Base-by-base conservation (phyloP, 805 yeast species). In the Wickerhamomyces sydowiorum region DNA sequence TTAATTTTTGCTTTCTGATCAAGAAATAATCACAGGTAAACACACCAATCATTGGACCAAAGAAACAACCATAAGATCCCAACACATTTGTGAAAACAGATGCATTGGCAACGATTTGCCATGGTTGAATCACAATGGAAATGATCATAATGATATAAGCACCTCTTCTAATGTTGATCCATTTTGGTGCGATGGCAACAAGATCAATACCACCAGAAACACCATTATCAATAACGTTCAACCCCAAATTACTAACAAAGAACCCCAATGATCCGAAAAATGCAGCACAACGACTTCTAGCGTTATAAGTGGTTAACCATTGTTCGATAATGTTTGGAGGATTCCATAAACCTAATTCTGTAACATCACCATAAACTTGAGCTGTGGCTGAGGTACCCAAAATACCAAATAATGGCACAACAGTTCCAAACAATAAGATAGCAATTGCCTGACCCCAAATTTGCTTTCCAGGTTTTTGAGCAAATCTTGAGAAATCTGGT, bases 61-160 rank as follows among this genome's bases (percentile, higher is more conserved):
- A 60, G 45, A 75, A 49, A 42, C 73, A 56, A 31, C 61, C 61
- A 35, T 56, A 56, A 0, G 61, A 54, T 18, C 50, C 44, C 18
- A 56, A 39, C 2, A 53, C 58, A 23, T 29, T 42, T 5, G 51
- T 10, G 32, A 56, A 56, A 15, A 56, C 59, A n/a, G 43, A n/a
- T 2, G 59, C 54, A 37, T 51, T 54, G 3, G 54, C 54, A 30
- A 54, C 12, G 22, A 56, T 54, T 39, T 55, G 57, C 95, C 95
- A 86, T 28, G 95, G 95, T 52, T 87, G 82, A 49, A 85, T 81
- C 41, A 79, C 76, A 46, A 80, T 69, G 1, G 86, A 86, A 46
- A 86, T 63, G 12, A 69, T 65, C 14, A 90, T 90, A 61, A 89
- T 82, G 40, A 87, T 62, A 56, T 83, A 55, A 2, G 68, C 79